phyloP scores from a whole-genome alignment of 257 asterid species.

The Plantago major region DNA sequence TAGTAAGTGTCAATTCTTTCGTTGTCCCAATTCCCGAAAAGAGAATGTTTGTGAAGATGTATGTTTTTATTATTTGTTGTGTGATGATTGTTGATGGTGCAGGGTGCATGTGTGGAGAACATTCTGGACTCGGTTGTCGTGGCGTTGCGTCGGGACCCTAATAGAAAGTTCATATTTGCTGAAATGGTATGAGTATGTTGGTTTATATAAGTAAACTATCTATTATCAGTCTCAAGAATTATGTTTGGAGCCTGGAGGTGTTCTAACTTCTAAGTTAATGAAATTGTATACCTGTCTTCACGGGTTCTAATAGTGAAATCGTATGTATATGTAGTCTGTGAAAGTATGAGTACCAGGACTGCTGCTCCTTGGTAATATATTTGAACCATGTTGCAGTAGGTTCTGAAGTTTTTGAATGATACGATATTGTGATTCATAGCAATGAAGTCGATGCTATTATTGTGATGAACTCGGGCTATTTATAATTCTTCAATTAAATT shows the following conservation, averaged over 20 bases:
- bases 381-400: no score
- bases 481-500: not conserved
- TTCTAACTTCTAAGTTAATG: not conserved
- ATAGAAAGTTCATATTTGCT: slow-evolving; percentile 74
- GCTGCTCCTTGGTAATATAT: no score
- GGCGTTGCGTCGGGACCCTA: slow-evolving; percentile 56
- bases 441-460: not conserved
- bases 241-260: not conserved
- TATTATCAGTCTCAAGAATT: not conserved
- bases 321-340: not conserved
- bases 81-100: slow-evolving; percentile 26
- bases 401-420: no score
- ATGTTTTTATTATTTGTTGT: not conserved
- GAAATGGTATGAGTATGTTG: slow-evolving; percentile 57
- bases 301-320: slow-evolving; percentile 5
- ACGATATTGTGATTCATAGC: not conserved
- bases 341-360: not conserved
- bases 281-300: slow-evolving; percentile 4
- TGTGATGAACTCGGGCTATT: not conserved
- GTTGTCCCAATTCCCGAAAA: not conserved
- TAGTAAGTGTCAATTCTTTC: not conserved
- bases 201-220: not conserved
- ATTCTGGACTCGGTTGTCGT: slow-evolving; percentile 67
- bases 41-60: not conserved
- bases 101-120: slow-evolving; percentile 89